Evolutionary conservation across 1,284 basidiomycete genomes (phyloP), one percentile per base, ranked within the genome.

Genomic region (Cerioporus squamosus): DNA sequence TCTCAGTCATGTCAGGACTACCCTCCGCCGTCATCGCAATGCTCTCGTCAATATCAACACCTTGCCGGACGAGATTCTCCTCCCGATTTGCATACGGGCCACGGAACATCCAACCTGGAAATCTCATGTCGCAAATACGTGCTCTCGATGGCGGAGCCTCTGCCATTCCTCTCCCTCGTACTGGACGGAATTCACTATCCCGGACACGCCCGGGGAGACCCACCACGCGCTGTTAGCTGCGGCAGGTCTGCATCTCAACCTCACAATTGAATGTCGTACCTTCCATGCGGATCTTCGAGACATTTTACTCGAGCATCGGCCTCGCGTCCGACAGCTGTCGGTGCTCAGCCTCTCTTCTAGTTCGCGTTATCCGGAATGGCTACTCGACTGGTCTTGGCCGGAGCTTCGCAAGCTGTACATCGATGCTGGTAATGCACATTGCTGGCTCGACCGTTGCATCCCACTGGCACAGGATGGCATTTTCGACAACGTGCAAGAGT

Each of bases 51-150:
- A 8, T 12, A 52, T 52, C 42, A 52, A 52, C 31, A 33, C 14
- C 18, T 15, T 52, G 20, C 42, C 51, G 31, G 51, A 52, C 43
- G 51, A 52, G 23, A n/a, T 52, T 14, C 51, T 52, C 15, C 29
- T 52, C 9, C 26, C 51, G 17, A 52, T 52, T 42, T 44, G 33
- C 18, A 43, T 18, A n/a, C 20, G 17, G 10, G 42, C 51, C 12
- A 44, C 26, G 2, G 20, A 40, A 33, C n/a, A 36, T 18, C 42
- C 40, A 15, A 26, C 38, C 22, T 12, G 36, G 38, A 51, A 33
- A 18, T 24, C 23, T 23, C 23, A 15, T 15, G 24, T 14, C 5
- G 26, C 14, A 14, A 22, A 38, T 6, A 42, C 49, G 23, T 51
- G 38, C 8, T 18, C 39, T 9, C 39, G 49, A 10, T 51, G 49